Evolutionary conservation across 768 basidiomycete genomes (phyloP).

Genomic region (Roridomyces roridus): DNA sequence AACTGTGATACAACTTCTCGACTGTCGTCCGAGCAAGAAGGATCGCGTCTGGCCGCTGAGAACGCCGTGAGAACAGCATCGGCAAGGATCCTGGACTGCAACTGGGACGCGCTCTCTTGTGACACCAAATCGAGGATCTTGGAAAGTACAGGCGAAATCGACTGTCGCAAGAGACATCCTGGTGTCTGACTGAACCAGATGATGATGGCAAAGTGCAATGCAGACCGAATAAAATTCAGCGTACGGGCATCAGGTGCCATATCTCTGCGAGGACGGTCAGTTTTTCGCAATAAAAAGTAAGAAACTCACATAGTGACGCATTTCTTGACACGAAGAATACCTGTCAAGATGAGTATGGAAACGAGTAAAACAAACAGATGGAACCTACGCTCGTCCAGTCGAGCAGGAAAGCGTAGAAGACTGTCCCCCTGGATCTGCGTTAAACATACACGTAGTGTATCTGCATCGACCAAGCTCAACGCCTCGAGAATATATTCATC

Average conservation of each 20-base stretch:
- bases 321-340: not conserved
- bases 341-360: not conserved
- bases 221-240: slow-evolving; percentile 28
- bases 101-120: slow-evolving; percentile 1
- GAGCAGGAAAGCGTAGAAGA: slow-evolving; percentile 30
- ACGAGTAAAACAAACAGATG: not conserved
- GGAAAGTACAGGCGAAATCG: slow-evolving; percentile 29
- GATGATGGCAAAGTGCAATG: slow-evolving; percentile 40
- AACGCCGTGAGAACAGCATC: slow-evolving; percentile 43
- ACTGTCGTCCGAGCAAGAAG: slow-evolving; percentile 24
- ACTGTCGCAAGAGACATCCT: slow-evolving; percentile 25
- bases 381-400: slow-evolving; percentile 40
- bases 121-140: slow-evolving; percentile 26
- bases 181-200: slow-evolving; percentile 36
- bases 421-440: slow-evolving; percentile 27
- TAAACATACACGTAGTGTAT: slow-evolving; percentile 25
- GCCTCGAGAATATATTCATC: slow-evolving; percentile 40
- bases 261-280: slow-evolving; percentile 5
- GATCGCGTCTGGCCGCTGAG: slow-evolving; percentile 32
- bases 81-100: slow-evolving; percentile 30
- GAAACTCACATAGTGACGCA: not conserved
- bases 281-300: not conserved
- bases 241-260: not conserved
- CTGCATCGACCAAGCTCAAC: slow-evolving; percentile 30
- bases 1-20: slow-evolving; percentile 46